Evolutionary conservation across 805 yeast species (phyloP).

Genomic region (Saccharomycopsis sp.): DNA sequence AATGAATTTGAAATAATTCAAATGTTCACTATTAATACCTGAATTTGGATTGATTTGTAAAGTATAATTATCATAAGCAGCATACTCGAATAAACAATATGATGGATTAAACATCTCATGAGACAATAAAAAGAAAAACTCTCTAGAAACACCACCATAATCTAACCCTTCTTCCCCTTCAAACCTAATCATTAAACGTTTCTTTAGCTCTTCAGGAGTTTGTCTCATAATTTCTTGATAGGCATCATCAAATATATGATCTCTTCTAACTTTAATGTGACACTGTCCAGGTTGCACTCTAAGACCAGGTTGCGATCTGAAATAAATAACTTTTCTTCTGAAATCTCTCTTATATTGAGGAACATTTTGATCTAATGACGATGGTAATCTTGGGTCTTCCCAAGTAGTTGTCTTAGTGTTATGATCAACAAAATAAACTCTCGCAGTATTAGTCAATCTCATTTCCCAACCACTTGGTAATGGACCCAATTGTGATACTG

Average conservation of each 20-base stretch:
- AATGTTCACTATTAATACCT: conserved; percentile 94
- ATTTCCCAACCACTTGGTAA: conserved; percentile 99
- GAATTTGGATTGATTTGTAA: conserved; percentile 97
- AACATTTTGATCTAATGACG: conserved; percentile 94
- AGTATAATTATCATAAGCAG: conserved; percentile 96
- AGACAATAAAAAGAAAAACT: conserved; percentile 90
- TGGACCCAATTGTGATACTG: conserved; percentile 95
- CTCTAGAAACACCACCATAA: conserved; percentile 99
- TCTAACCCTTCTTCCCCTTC: conserved; percentile 99
- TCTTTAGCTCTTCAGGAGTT: conserved; percentile 96
- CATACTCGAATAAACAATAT: conserved; percentile 93
- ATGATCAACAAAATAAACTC: conserved; percentile 98
- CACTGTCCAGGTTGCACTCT: conserved; percentile 98
- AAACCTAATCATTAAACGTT: conserved; percentile 94
- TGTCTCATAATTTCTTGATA: conserved; percentile 99
- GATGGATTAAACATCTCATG: conserved; percentile 99
- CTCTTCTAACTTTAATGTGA: conserved; percentile 95
- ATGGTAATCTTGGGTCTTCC: conserved; percentile 99
- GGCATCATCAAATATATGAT: conserved; percentile 93
- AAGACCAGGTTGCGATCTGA: conserved; percentile 96
- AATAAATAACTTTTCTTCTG: conserved; percentile 93
- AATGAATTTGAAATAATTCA: conserved; percentile 94
- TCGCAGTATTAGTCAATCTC: conserved; percentile 97
- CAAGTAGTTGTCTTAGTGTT: conserved; percentile 98
- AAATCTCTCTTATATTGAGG: conserved; percentile 99